Percentiles rank a stretch among this genome's conserved stretches.
Conservation (phyloP, 169 alveolate genomes). For the Eimeria zaria region DNA sequence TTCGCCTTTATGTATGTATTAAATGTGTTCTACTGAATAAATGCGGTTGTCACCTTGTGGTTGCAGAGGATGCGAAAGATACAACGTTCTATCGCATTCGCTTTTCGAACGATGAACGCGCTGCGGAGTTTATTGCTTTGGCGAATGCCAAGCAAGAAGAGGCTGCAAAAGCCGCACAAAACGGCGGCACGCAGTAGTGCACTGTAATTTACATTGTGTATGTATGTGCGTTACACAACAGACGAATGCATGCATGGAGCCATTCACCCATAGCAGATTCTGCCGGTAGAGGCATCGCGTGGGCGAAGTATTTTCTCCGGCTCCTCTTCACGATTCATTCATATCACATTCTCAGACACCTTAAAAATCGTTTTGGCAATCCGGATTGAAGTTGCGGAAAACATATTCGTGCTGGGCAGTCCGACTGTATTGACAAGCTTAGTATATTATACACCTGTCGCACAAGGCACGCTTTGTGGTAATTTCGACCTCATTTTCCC, state of each 20-base stretch:
- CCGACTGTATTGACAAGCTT: not conserved
- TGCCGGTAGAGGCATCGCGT: constrained; percentile 23
- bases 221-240: no score
- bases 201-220: no score
- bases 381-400: not conserved
- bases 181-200: constrained; percentile 54
- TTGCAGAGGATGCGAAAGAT: constrained; percentile 76
- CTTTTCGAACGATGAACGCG: constrained; percentile 78
- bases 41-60: not conserved
- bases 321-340: not conserved
- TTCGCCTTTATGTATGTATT: not conserved
- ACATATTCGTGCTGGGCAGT: not conserved
- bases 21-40: not conserved
- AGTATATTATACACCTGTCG: not conserved
- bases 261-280: constrained; percentile 4
- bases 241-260: not conserved
- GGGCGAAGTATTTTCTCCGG: constrained; percentile 37
- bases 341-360: constrained; percentile 4
- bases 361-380: constrained; percentile 46
- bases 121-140: constrained; percentile 80
- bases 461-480: not conserved
- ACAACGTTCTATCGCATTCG: constrained; percentile 83
- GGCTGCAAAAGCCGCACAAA: constrained; percentile 52
- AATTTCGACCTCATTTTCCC: not conserved
- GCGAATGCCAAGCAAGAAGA: constrained; percentile 79